Base-by-base conservation (phyloP, 2,329 filamentous ascomycete species). In the Calonectria hongkongensis region DNA sequence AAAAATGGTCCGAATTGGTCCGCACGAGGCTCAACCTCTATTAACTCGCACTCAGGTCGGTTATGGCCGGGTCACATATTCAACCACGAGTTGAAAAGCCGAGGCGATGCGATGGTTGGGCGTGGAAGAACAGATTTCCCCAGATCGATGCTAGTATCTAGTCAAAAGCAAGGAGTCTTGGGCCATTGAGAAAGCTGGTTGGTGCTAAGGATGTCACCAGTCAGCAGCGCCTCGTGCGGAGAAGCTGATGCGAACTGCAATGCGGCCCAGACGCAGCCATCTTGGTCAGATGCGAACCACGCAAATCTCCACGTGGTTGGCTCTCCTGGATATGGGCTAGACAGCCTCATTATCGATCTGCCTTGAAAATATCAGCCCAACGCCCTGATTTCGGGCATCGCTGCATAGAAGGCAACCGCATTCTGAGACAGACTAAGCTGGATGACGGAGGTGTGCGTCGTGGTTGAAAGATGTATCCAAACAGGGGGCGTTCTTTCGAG, bases 221-320 rank as follows among this genome's bases (percentile, higher is more conserved):
- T 56, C 50, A 45, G 58, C 41, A 45, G 15, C n/a, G 71, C 64
- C 63, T 67, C 45, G 58, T 64, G 56, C 47, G 63, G 62, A 68
- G 47, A 27, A 69, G 48, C 39, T 63, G 51, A 39, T 41, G 58
- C 70, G 72, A 54, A 60, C 68, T 66, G 47, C 36, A 25, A 76
- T 72, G 73, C 74, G 30, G 39, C 68, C 72, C 25, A 71, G 47
- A 54, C 69, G 62, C 56, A 56, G 48, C 71, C 68, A 66, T 75
- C 58, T 70, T 69, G 48, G 58, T 47, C 50, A 62, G 68, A 33
- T 69, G 75, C 75, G 73, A 73, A 75, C 72, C 71, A 71, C 56
- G 60, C 25, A 41, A 63, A 60, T 54, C 68, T 56, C 66, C 41
- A 70, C 66, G 77, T 62, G 77, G 74, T 77, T 78, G 77, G 77